phyloP scores from a whole-genome alignment of 176 grass and related monocot species.

The Tuctoria greenei region DNA sequence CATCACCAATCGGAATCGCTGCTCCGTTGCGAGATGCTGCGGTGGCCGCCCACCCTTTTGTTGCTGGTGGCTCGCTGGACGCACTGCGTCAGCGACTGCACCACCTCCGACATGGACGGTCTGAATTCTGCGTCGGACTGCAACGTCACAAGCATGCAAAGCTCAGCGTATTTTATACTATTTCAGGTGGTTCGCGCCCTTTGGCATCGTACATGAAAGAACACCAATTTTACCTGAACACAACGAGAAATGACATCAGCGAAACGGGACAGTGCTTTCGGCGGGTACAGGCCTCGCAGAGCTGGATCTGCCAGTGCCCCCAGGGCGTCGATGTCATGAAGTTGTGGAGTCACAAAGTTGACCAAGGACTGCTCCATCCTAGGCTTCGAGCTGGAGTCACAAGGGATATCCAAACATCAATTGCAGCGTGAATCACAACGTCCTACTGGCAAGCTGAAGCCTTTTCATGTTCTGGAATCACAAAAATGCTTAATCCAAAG shows the following conservation, averaged over 20 bases:
- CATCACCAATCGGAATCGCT: constrained; percentile 68
- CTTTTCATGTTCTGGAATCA: constrained; percentile 15
- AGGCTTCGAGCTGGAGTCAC: constrained; percentile 56
- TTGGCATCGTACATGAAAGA: neutral
- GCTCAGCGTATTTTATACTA: neutral
- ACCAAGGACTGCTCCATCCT: constrained; percentile 63
- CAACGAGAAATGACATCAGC: constrained; percentile 68
- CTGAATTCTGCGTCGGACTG: constrained; percentile 73
- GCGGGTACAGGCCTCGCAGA: constrained; percentile 76
- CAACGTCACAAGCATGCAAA: constrained; percentile 15
- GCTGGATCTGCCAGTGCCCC: constrained; percentile 67
- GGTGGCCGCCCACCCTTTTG: constrained; percentile 43
- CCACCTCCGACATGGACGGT: constrained; percentile 82
- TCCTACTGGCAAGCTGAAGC: neutral
- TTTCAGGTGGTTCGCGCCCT: neutral
- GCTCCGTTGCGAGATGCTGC: constrained; percentile 50
- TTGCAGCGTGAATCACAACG: constrained; percentile 15
- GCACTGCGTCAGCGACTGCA: constrained; percentile 60
- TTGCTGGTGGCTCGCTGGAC: constrained; percentile 52
- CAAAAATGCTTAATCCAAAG: constrained; percentile 8
- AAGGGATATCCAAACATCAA: constrained; percentile 2
- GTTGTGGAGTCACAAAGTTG: constrained; percentile 63
- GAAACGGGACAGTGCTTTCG: constrained; percentile 76
- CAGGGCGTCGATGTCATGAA: constrained; percentile 65
- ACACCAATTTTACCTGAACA: constrained; percentile 54